phyloP scores from a whole-genome alignment of 169 alveolate genomes.

The Perkinsus chesapeaki region DNA sequence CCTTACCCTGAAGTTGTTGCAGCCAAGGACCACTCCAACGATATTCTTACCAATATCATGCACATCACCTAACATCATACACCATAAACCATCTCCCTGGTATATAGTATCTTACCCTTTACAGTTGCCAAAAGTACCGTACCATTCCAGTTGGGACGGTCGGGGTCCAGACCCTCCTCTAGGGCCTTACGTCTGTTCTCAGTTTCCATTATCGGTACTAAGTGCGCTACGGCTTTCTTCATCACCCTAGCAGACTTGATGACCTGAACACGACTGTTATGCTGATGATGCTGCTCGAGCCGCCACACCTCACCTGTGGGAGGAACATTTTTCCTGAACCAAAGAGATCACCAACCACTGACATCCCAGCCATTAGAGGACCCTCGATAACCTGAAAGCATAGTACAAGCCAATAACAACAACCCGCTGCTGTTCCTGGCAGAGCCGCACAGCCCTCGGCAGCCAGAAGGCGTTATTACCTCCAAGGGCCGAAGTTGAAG shows the following conservation, averaged over 20 bases:
- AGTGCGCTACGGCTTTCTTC: conserved; percentile 62
- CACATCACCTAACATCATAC: conserved; percentile 35
- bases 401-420: too few relatives aligned
- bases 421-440: conserved; percentile 32
- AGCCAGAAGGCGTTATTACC: neutral
- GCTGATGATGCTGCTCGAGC: neutral
- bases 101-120: conserved; percentile 39
- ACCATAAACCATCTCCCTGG: neutral
- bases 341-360: conserved; percentile 57
- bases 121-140: conserved; percentile 58
- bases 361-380: conserved; percentile 68
- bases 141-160: conserved; percentile 37
- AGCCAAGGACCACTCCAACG: conserved; percentile 63
- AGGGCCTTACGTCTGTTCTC: conserved; percentile 24
- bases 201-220: conserved; percentile 58
- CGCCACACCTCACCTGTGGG: conserved; percentile 45
- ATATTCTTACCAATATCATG: conserved; percentile 70
- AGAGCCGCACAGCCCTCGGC: conserved; percentile 19
- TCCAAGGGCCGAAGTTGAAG: neutral
- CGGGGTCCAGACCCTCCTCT: conserved; percentile 24
- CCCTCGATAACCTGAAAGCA: conserved; percentile 64
- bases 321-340: conserved; percentile 65
- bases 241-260: conserved; percentile 62
- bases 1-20: conserved; percentile 60
- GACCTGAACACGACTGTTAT: neutral